Evolutionary conservation across 1,284 basidiomycete genomes (phyloP), one percentile per base, ranked within the genome.

Genomic region (Cutaneotrichosporon dermatis): DNA sequence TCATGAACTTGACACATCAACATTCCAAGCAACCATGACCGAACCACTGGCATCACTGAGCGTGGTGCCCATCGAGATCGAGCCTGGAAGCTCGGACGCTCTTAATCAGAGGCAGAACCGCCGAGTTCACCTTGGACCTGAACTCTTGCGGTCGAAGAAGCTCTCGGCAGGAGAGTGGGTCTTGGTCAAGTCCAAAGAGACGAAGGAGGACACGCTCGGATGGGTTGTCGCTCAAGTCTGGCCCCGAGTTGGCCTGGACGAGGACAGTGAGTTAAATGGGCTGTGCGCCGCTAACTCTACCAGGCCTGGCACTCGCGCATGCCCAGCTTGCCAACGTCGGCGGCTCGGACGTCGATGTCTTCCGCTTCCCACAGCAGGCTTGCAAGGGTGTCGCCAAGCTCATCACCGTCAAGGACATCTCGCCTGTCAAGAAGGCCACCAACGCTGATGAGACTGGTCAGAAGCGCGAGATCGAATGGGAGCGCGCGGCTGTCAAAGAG

Each of bases 401-500:
- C 13, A 54, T 73, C 4, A 66, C 54, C 0, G 61, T 70, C 36
- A 64, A 67, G 48, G 63, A 67, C 16, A 34, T 54, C 6, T 16
- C 37, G 6, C 52, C 45, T 0, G 45, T 35, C 9, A 51, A 55
- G 43, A 51, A 46, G 43, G 37, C 12, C 10, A 8, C 25, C 12
- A 35, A 12, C 4, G 25, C 25, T 25, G 51, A 58, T 4, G 56
- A 56, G n/a, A 45, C 51, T 0, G 66, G 59, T 35, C 68, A 71
- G 43, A 65, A 69, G 40, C 67, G 71, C 13, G 72, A 79, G 58
- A 62, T 69, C 12, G 74, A 72, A 49, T 80, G 80, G 72, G 68
- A 77, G 51, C 69, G 75, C 50, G 76, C 76, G 4, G 76, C 77
- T n/a, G 65, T 77, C 40, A 80, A 80, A 60, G 79, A 81, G 65